Percentiles rank a stretch among this genome's conserved stretches.
These are phyloP conservation scores for Cyamopsis tetragonoloba DNA, from an alignment of 306 rosid genomes.

Conservation along the genomic window DNA sequence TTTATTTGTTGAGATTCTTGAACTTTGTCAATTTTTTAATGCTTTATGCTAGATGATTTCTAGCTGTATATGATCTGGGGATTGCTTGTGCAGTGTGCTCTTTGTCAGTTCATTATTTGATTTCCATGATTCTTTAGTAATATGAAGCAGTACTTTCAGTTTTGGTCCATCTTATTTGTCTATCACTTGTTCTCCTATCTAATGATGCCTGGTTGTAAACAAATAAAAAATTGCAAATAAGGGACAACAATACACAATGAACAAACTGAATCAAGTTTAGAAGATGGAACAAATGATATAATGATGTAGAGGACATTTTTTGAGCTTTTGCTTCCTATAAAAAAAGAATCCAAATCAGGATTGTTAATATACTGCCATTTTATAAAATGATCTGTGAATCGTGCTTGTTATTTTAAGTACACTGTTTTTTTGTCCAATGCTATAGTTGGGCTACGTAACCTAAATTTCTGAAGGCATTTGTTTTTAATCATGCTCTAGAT, in stretches of 20 bases:
- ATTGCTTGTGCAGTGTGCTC: background rate
- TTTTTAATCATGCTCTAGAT: background rate
- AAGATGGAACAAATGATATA: background rate
- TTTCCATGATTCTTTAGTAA: background rate
- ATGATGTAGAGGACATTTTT: background rate
- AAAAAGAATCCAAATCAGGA: background rate
- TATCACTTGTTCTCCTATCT: background rate
- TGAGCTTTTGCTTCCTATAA: background rate
- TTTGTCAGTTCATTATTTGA: background rate
- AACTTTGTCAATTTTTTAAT: background rate
- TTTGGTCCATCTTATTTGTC: background rate
- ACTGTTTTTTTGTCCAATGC: background rate
- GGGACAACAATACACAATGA: background rate
- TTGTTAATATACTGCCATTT: background rate
- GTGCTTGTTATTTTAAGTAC: background rate
- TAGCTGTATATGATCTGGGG: background rate
- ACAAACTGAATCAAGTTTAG: background rate
- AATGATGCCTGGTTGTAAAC: background rate
- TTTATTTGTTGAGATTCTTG: conserved; percentile 7
- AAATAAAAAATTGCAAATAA: background rate
- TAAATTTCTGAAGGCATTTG: background rate
- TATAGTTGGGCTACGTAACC: background rate
- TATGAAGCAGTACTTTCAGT: background rate
- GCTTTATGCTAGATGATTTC: conserved; percentile 1
- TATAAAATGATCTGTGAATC: background rate